Base-by-base conservation (phyloP, 2,329 filamentous ascomycete species). In the Verticillium nubilum region DNA sequence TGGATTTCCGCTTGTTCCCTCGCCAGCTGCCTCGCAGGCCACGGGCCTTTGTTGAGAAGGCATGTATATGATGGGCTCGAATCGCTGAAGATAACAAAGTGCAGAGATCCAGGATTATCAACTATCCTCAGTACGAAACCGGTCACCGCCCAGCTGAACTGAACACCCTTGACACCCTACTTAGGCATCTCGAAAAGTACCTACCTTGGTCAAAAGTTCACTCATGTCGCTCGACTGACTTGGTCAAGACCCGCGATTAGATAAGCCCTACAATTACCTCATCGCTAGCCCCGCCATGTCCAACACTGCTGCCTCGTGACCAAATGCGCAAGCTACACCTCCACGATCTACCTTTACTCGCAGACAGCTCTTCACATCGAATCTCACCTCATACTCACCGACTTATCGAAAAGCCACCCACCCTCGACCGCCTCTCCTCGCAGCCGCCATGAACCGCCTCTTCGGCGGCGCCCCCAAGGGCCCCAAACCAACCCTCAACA, bases 391-490 rank as follows among this genome's bases (percentile, higher is more conserved):
- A 12, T 50, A 6, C 12, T 25, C 42, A 25, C 19, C 42, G 42
- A 50, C n/a, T 23, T 7, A 7, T 7, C n/a, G 25, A 6, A 9
- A 47, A 12, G 19, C 7, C 9, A 4, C 19, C 42, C 9, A 50
- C 12, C 12, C 9, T 25, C 42, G 42, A 25, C 2, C n/a, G 23
- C 12, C 1, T 19, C 15, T 50, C n/a, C 42, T 25, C 52, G 13
- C 52, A n/a, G 25, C 25, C 75, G 81, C 59, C 64, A 98, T 99
- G 95, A 98, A 99, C 75, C 91, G 95, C 68, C 84, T 99, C 67
- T 99, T 99, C 74, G 95, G 95, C 72, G 85, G 89, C 67, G 95
- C 93, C 78, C 89, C 85, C 76, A 88, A 90, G 65, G 88, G 87
- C 63, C 93, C 95, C 58, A 98, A 98, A 77, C 92, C 95, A 56